A percentile compares a stretch with the other conserved stretches of the same genome.
phyloP scores from a whole-genome alignment of 1,284 basidiomycete species.

The Microbotryomycetes sp. region DNA sequence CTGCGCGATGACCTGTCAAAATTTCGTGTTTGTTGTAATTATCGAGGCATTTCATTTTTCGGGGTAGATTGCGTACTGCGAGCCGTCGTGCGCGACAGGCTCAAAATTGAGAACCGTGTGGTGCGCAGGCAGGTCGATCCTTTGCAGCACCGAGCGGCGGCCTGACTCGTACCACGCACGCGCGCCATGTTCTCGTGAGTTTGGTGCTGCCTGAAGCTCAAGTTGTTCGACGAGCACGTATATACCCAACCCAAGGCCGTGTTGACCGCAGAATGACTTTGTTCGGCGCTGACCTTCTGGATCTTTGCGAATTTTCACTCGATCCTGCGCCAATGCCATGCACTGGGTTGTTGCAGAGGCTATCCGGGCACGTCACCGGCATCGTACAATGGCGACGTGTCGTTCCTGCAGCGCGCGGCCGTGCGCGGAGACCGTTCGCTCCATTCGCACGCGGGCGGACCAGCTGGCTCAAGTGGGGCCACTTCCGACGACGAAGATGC shows the following conservation, averaged over 20 bases:
- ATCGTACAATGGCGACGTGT: slow-evolving; percentile 20
- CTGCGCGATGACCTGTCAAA: too few species aligned
- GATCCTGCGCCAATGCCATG: too few species aligned
- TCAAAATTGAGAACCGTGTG: too few species aligned
- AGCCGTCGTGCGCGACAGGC: too few species aligned
- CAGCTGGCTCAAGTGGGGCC: neutral
- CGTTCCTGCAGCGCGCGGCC: slow-evolving; percentile 25
- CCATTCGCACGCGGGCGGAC: too few species aligned
- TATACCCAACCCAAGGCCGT: neutral
- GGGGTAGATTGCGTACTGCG: too few species aligned
- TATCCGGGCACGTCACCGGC: slow-evolving; percentile 22
- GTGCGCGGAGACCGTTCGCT: slow-evolving; percentile 7
- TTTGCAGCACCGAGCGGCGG: too few species aligned
- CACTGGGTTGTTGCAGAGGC: neutral
- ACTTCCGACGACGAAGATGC: neutral
- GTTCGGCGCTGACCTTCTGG: neutral
- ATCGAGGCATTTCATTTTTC: too few species aligned
- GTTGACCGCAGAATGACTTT: neutral
- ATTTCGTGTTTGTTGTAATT: too few species aligned
- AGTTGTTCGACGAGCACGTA: neutral
- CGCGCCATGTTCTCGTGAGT: neutral
- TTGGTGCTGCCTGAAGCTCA: too few species aligned
- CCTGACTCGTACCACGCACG: too few species aligned
- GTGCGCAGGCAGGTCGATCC: too few species aligned
- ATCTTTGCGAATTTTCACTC: neutral